Percentiles rank a stretch among this genome's conserved stretches.
These are phyloP conservation scores for Candida ulmi DNA, from an alignment of 805 yeast genomes.

Conservation along the genomic window DNA sequence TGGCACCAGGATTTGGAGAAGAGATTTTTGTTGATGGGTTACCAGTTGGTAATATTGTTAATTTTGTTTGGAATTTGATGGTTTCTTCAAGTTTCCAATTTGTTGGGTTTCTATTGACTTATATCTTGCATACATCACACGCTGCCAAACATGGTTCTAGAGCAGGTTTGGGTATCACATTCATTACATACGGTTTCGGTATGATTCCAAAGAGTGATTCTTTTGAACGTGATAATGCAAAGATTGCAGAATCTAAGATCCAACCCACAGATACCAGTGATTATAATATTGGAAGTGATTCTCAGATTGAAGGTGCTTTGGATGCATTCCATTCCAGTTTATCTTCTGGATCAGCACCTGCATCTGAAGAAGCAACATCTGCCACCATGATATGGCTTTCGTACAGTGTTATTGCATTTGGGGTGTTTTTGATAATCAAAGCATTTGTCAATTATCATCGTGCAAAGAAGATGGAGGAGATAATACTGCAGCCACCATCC, in stretches of 20 bases:
- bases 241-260: conserved; percentile 29
- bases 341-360: conserved; percentile 14
- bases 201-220: conserved; percentile 40
- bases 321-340: conserved; percentile 20
- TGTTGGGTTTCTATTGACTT: conserved; percentile 88
- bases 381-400: conserved; percentile 37
- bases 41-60: conserved; percentile 90
- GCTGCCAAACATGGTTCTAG: conserved; percentile 95
- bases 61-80: conserved; percentile 82
- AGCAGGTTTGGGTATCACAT: conserved; percentile 84
- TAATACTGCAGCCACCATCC: conserved; percentile 44
- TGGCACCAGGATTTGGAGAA: conserved; percentile 71
- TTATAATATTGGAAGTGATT: conserved; percentile 36
- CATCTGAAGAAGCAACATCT: conserved; percentile 3
- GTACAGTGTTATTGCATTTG: conserved; percentile 58
- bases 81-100: conserved; percentile 91
- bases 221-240: conserved; percentile 17
- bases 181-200: conserved; percentile 63
- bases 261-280: conserved; percentile 56
- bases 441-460: conserved; percentile 66
- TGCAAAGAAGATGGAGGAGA: conserved; percentile 72
- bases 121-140: conserved; percentile 89
- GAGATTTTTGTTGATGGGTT: conserved; percentile 92
- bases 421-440: conserved; percentile 57
- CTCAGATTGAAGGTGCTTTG: conserved; percentile 19